A percentile compares a stretch with the other conserved stretches of the same genome.
phyloP scores from a whole-genome alignment of 2,329 filamentous ascomycete genomes.

The Metarhizium anisopliae region DNA sequence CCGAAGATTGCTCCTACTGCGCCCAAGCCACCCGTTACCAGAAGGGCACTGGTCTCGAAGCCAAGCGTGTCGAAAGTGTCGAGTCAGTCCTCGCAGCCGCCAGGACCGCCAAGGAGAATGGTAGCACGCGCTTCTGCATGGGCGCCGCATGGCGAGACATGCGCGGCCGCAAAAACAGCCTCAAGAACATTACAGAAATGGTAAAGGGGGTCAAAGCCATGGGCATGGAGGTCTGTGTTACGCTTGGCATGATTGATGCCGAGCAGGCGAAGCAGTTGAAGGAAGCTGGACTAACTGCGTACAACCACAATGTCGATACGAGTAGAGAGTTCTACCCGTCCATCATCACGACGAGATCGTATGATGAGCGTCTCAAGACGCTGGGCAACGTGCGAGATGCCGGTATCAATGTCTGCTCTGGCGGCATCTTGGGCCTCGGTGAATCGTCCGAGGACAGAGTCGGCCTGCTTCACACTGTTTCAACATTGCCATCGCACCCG shows the following conservation, averaged over 20 bases:
- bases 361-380: constrained; percentile 79
- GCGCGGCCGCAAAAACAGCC: constrained; percentile 75
- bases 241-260: constrained; percentile 82
- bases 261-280: constrained; percentile 75
- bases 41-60: constrained; percentile 67
- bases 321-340: constrained; percentile 81
- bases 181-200: constrained; percentile 83
- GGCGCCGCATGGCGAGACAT: constrained; percentile 91
- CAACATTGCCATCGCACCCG: constrained; percentile 71
- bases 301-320: constrained; percentile 93
- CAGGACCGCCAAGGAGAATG: constrained; percentile 68
- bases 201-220: constrained; percentile 69
- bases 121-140: constrained; percentile 91
- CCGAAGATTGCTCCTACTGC: constrained; percentile 89
- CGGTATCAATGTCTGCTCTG: constrained; percentile 83
- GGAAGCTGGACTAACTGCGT: constrained; percentile 76
- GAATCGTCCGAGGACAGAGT: constrained; percentile 73
- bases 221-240: constrained; percentile 91
- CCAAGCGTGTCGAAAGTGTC: constrained; percentile 70
- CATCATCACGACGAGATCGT: constrained; percentile 76
- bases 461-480: constrained; percentile 73
- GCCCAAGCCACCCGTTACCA: constrained; percentile 77
- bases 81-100: constrained; percentile 75
- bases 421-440: constrained; percentile 78
- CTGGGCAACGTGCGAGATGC: constrained; percentile 74